phyloP scores from a whole-genome alignment of 139 green algal genomes.

The Chlamydomonas incerta region DNA sequence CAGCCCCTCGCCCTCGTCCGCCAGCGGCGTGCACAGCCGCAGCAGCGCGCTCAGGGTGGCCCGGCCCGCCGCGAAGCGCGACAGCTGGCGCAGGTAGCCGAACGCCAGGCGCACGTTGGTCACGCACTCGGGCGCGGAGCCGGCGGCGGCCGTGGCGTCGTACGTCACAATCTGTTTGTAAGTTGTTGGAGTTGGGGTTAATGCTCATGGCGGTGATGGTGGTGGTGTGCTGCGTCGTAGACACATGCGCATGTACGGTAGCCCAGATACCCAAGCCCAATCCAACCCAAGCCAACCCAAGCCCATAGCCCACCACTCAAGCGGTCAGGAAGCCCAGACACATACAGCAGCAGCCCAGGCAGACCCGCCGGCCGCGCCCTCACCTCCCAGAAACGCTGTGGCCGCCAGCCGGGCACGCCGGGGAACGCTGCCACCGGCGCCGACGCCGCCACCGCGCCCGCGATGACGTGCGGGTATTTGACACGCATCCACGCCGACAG shows the following conservation, averaged over 20 bases:
- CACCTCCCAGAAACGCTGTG: conserved; percentile 71
- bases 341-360: too few species aligned
- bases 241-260: too few species aligned
- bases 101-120: conserved; percentile 58
- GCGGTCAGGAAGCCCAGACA: too few species aligned
- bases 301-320: too few species aligned
- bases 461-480: conserved; percentile 80
- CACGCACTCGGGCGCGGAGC: conserved; percentile 54
- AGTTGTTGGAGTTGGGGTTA: too few species aligned
- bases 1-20: background rate
- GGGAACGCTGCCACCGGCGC: conserved; percentile 76
- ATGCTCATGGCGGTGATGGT: too few species aligned
- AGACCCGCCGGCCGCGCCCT: too few species aligned
- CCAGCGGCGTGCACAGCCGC: conserved; percentile 51
- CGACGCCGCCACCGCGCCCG: conserved; percentile 77
- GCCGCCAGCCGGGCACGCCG: conserved; percentile 53
- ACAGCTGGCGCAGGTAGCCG: conserved; percentile 29
- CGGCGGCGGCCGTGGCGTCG: conserved; percentile 58
- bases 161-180: conserved; percentile 63
- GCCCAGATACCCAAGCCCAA: too few species aligned
- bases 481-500: conserved; percentile 84
- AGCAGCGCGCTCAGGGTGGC: conserved; percentile 49
- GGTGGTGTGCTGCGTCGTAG: too few species aligned
- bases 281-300: too few species aligned
- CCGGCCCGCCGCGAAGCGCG: conserved; percentile 12